Percentiles rank a stretch among this genome's conserved stretches.
Evolutionary conservation across 805 yeast species (phyloP).

Genomic region (Ogataea methylovora): DNA sequence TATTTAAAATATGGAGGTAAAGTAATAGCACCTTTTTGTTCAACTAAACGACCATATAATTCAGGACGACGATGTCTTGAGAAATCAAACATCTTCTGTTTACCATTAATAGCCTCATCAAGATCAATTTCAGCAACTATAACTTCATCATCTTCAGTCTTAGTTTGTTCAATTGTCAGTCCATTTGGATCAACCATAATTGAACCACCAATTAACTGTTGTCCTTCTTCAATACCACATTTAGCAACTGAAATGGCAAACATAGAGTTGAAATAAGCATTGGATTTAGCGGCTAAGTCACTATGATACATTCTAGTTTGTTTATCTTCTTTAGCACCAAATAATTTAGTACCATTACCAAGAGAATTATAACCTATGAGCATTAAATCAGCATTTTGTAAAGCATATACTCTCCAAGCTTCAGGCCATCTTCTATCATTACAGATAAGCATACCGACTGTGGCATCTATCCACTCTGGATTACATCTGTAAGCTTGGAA

Average conservation of each 20-base stretch:
- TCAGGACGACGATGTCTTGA: conserved; percentile 30
- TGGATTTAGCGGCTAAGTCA: conserved; percentile 25
- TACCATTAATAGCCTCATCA: conserved; percentile 26
- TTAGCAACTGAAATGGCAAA: conserved; percentile 28
- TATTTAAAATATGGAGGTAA: too few relatives aligned
- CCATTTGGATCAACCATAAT: conserved; percentile 31
- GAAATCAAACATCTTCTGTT: conserved; percentile 27
- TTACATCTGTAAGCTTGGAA: conserved; percentile 28
- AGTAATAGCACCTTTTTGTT: conserved; percentile 24
- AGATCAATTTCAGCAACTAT: conserved; percentile 26
- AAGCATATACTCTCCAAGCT: conserved; percentile 29
- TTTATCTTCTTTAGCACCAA: conserved; percentile 19
- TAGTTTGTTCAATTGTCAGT: conserved; percentile 25
- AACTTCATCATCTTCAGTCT: conserved; percentile 28
- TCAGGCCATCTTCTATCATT: conserved; percentile 35
- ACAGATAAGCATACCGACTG: conserved; percentile 31
- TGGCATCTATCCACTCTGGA: too few relatives aligned
- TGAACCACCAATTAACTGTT: conserved; percentile 27
- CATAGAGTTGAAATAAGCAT: conserved; percentile 26
- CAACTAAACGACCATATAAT: conserved; percentile 16
- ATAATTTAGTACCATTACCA: conserved; percentile 23
- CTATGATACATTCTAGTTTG: conserved; percentile 25
- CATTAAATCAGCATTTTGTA: conserved; percentile 30
- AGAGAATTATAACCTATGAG: conserved; percentile 30
- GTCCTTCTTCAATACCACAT: conserved; percentile 27